phyloP scores from a whole-genome alignment of 1,284 basidiomycete species.

The Leccinum subrobustum region DNA sequence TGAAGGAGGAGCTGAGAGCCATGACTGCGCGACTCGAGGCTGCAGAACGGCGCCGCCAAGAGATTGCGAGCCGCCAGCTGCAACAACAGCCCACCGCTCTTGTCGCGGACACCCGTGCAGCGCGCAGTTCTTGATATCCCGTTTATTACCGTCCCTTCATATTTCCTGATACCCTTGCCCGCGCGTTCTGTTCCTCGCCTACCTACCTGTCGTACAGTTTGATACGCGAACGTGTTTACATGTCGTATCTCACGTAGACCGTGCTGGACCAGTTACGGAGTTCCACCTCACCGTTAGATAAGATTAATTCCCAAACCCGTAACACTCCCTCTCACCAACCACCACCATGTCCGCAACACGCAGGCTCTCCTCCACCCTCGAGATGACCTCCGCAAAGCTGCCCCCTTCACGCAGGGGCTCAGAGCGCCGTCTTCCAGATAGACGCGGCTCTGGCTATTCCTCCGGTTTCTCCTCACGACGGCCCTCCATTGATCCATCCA shows the following conservation, averaged over 20 bases:
- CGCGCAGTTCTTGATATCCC: conserved; percentile 27
- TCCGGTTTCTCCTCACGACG: conserved; percentile 53
- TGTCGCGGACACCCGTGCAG: conserved; percentile 17
- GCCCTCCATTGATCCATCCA: conserved; percentile 72
- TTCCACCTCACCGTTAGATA: conserved; percentile 7
- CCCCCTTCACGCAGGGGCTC: conserved; percentile 35
- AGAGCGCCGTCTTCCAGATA: conserved; percentile 37
- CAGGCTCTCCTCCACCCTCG: conserved; percentile 33
- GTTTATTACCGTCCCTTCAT: conserved; percentile 30
- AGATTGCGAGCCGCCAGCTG: conserved; percentile 44
- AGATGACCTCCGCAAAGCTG: conserved; percentile 34
- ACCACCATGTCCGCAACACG: conserved; percentile 27
- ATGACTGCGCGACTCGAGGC: conserved; percentile 74
- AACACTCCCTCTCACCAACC: conserved; percentile 7
- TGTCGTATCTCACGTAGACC: conserved; percentile 11
- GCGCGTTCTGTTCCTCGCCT: conserved; percentile 25
- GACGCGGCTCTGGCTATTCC: conserved; percentile 43
- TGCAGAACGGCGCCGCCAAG: conserved; percentile 61
- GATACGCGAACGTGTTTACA: not conserved
- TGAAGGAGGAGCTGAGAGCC: conserved; percentile 69
- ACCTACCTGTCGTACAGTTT: conserved; percentile 11
- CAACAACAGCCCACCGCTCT: conserved; percentile 23
- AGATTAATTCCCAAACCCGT: conserved; percentile 21
- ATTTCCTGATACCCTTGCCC: conserved; percentile 27
- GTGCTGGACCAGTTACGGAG: not conserved